Conservation (phyloP, 1,284 basidiomycete species). For the Tetrapyrgos nigripes region DNA sequence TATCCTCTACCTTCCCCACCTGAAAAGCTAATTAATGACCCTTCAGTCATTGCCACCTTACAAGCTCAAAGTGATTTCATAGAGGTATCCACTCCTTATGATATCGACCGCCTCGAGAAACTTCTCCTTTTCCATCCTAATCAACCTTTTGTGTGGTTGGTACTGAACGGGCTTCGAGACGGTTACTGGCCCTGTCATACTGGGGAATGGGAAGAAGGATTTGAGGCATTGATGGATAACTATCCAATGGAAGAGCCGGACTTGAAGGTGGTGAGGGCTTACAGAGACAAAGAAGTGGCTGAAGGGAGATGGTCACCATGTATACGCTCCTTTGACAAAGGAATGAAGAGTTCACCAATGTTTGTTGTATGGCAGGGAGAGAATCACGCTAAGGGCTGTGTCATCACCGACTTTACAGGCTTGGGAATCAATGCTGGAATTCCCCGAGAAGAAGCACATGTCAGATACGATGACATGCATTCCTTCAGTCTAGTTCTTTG, state of each 20-base stretch:
- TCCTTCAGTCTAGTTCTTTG: slow-evolving; percentile 28
- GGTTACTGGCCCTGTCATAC: slow-evolving; percentile 34
- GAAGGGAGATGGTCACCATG: no score
- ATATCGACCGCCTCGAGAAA: slow-evolving; percentile 19
- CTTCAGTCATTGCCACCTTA: background rate
- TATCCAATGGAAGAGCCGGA: slow-evolving; percentile 20
- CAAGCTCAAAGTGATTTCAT: background rate
- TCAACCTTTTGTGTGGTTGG: slow-evolving; percentile 28
- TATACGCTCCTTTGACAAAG: no score
- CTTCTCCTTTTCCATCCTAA: slow-evolving; percentile 30
- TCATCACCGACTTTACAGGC: slow-evolving; percentile 29
- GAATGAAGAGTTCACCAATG: slow-evolving; percentile 31
- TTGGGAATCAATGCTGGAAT: slow-evolving; percentile 32
- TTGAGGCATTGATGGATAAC: slow-evolving; percentile 11
- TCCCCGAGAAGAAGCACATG: slow-evolving; percentile 22
- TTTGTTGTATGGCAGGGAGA: slow-evolving; percentile 30
- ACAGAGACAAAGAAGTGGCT: slow-evolving; percentile 24
- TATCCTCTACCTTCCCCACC: slow-evolving; percentile 25
- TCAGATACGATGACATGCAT: slow-evolving; percentile 40
- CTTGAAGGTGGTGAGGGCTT: slow-evolving; percentile 22
- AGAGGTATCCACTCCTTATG: slow-evolving; percentile 18
- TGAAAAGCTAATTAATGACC: slow-evolving; percentile 19
- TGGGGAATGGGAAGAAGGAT: slow-evolving; percentile 12
- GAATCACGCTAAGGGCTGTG: slow-evolving; percentile 19
- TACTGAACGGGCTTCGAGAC: slow-evolving; percentile 23